These are phyloP conservation scores for Cyberlindnera suaveolens DNA, from an alignment of 805 yeast species.

Conservation along the genomic window DNA sequence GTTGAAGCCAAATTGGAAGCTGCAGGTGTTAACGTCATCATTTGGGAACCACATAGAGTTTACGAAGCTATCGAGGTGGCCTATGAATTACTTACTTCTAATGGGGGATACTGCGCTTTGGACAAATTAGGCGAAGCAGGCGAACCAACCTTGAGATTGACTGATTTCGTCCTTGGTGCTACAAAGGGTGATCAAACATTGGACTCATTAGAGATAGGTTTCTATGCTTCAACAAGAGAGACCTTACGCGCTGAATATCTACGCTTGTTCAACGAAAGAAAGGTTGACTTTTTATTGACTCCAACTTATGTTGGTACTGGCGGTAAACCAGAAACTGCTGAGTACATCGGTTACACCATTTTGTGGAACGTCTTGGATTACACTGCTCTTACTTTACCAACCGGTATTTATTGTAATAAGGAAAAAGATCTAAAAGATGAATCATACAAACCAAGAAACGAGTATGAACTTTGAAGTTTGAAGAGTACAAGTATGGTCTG, in stretches of 20 bases:
- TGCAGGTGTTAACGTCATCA: slow-evolving; percentile 38
- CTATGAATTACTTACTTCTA: slow-evolving; percentile 5
- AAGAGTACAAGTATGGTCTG: slow-evolving; percentile 6
- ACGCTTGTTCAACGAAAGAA: slow-evolving; percentile 43
- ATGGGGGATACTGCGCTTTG: slow-evolving; percentile 4
- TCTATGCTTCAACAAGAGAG: slow-evolving; percentile 51
- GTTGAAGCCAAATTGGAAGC: slow-evolving; percentile 21
- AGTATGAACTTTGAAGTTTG: slow-evolving; percentile 22
- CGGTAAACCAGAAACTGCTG: slow-evolving; percentile 55
- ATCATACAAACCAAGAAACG: slow-evolving; percentile 8
- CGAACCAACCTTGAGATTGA: slow-evolving; percentile 27
- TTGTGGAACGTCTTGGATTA: slow-evolving; percentile 66
- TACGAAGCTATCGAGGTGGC: neutral
- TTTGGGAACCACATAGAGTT: slow-evolving; percentile 17
- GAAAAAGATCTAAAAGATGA: slow-evolving; percentile 34
- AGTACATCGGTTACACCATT: slow-evolving; percentile 77
- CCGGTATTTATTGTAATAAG: slow-evolving; percentile 31
- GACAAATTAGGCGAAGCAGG: slow-evolving; percentile 3
- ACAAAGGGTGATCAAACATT: slow-evolving; percentile 49
- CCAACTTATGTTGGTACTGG: slow-evolving; percentile 68
- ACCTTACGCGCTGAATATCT: slow-evolving; percentile 49
- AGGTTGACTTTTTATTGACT: slow-evolving; percentile 58
- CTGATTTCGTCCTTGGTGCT: slow-evolving; percentile 52
- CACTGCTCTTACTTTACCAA: slow-evolving; percentile 54
- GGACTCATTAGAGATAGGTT: slow-evolving; percentile 47